A percentile compares a stretch with the other conserved stretches of the same genome.
Evolutionary conservation across 1,139 yeast species (phyloP).

Genomic region (Magnusiomyces suaveolens): DNA sequence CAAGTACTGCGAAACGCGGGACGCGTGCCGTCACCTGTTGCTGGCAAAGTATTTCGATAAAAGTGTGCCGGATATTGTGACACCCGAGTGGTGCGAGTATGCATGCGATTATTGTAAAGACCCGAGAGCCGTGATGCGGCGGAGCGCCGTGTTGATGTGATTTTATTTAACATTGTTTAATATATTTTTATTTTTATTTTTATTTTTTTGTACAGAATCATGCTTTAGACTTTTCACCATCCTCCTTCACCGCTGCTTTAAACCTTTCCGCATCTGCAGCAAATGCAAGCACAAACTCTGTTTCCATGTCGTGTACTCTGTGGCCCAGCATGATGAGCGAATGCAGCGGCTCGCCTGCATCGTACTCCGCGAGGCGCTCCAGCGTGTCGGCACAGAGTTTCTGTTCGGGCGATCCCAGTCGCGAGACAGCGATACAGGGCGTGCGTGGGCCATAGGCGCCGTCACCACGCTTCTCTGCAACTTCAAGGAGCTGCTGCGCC

Average conservation of each 20-base stretch:
- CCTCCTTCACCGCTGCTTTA: conserved; percentile 49
- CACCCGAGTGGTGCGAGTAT: conserved; percentile 23
- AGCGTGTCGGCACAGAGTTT: conserved; percentile 78
- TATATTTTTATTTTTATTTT: neutral
- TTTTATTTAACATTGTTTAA: neutral
- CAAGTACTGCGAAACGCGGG: conserved; percentile 71
- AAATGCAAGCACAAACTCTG: conserved; percentile 73
- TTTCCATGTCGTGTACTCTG: conserved; percentile 86
- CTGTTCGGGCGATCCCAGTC: conserved; percentile 83
- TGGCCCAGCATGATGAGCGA: conserved; percentile 85
- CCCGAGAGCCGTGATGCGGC: conserved; percentile 13
- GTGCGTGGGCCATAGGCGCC: conserved; percentile 65
- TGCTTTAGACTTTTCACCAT: conserved; percentile 61
- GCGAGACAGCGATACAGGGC: conserved; percentile 87
- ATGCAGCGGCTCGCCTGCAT: conserved; percentile 90
- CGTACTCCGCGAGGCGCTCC: conserved; percentile 56
- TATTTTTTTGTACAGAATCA: neutral
- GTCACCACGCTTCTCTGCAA: conserved; percentile 67
- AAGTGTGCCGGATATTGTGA: conserved; percentile 20
- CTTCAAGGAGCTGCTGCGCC: conserved; percentile 74
- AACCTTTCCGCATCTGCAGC: conserved; percentile 46
- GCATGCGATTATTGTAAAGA: conserved; percentile 32
- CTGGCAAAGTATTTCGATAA: conserved; percentile 78
- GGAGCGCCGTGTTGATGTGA: too few species aligned
- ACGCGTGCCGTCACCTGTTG: conserved; percentile 71